These are phyloP conservation scores for Hypomontagnella monticulosa DNA, from an alignment of 495 filamentous ascomycete genomes.

Conservation along the genomic window DNA sequence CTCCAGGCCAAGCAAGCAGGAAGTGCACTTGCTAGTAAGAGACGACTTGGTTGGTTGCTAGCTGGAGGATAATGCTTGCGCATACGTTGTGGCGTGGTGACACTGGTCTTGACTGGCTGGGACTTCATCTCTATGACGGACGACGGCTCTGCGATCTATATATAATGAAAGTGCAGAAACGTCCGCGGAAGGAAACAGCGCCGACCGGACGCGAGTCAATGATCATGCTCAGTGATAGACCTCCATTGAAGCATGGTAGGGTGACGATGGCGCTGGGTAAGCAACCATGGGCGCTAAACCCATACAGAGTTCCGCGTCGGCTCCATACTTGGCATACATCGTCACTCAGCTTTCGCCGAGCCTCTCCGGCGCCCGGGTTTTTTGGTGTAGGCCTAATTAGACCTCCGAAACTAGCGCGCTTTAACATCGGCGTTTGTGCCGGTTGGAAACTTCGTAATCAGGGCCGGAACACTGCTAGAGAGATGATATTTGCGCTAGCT, in stretches of 20 bases:
- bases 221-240: background rate
- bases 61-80: too few relatives aligned
- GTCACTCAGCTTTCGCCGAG: background rate
- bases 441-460: background rate
- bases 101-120: too few relatives aligned
- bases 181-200: background rate
- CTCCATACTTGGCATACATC: background rate
- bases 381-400: background rate
- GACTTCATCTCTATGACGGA: background rate
- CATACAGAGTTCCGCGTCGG: background rate
- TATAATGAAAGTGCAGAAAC: background rate
- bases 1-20: too few relatives aligned
- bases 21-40: too few relatives aligned
- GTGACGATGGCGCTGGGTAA: background rate
- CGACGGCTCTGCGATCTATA: constrained; percentile 1
- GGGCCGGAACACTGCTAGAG: background rate
- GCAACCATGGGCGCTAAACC: background rate
- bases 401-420: background rate
- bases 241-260: background rate
- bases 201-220: background rate
- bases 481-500: background rate
- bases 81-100: too few relatives aligned
- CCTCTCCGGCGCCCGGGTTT: background rate
- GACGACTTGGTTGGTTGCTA: too few relatives aligned
- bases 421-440: constrained; percentile 9